Base-by-base conservation (phyloP, 768 basidiomycete genomes). In the Thelephora ganbajun region DNA sequence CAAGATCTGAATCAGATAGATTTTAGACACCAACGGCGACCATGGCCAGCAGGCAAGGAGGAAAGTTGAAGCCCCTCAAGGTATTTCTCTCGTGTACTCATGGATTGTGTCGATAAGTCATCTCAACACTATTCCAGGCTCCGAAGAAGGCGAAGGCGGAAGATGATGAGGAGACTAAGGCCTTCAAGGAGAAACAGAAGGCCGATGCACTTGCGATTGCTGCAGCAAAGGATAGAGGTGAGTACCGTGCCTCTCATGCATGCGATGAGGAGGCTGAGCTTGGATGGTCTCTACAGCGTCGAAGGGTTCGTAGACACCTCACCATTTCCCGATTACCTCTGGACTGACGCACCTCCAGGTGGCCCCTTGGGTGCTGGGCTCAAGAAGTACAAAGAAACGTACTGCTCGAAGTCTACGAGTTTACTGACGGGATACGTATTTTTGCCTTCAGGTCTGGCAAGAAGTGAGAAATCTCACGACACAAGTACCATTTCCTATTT, bases 61-160 rank as follows among this genome's bases (percentile, higher is more conserved):
- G 87, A 59, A 90, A 91, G 66, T 59, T 81, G 46, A 91, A 91
- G 74, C 88, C 88, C 46, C 66, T 90, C 54, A 90, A 90, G 85
- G 87, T 80, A 14, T 26, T 56, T 23, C 9, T 33, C n/a, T 19
- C 36, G 9, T 43, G 18, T 39, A 3, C 13, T 22, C 22, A 35
- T 43, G 7, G 41, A 23, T 11, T 30, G 45, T 7, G 34, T 36
- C 6, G 44, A n/a, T 1, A 2, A 37, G 30, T 30, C 26, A 18
- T 26, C 19, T 2, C 18, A n/a, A 20, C 11, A 5, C 33, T 35
- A 4, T 3, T 11, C n/a, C 52, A 91, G 87, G 79, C 84, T 46
- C 72, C 88, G 36, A 91, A 89, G 78, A 90, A 90, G 62, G 79
- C 79, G 0, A 77, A 79, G 64, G 77, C 73, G 55, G 84, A 80